Percentiles rank a stretch among this genome's conserved stretches.
These are phyloP conservation scores for Colletotrichum sp. DNA, from an alignment of 2,329 filamentous ascomycete genomes.

Conservation along the genomic window DNA sequence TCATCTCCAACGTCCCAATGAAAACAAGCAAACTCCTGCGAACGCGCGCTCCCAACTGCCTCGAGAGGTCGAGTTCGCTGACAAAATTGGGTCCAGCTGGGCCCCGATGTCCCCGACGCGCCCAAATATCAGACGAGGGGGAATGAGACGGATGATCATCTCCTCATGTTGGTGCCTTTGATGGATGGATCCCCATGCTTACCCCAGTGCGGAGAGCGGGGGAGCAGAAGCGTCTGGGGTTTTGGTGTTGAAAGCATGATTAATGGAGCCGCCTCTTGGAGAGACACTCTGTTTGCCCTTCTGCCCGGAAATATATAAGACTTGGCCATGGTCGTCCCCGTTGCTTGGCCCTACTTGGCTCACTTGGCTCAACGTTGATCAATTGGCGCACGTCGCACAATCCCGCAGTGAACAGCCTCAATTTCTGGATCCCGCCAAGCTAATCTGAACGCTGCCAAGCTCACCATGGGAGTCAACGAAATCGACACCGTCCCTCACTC, in stretches of 20 bases:
- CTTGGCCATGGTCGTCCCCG: neutral
- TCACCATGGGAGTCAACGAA: neutral
- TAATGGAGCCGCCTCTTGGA: neutral
- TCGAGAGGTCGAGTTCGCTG: neutral
- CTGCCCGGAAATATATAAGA: neutral
- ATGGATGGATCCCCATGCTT: neutral
- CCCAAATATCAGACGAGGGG: neutral
- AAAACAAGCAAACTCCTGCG: neutral
- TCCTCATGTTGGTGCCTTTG: neutral
- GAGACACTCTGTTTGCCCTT: neutral
- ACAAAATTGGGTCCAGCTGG: neutral
- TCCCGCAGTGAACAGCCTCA: neutral
- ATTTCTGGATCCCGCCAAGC: neutral
- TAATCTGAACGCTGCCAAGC: neutral
- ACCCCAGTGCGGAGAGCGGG: neutral
- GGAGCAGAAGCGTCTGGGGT: neutral
- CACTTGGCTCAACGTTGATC: neutral
- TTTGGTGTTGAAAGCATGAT: neutral
- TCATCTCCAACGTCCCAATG: neutral
- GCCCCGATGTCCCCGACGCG: neutral
- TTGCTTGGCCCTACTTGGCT: neutral
- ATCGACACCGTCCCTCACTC: constrained; percentile 3
- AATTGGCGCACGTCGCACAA: neutral
- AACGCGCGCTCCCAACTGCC: neutral
- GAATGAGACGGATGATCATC: neutral